These are phyloP conservation scores for Choiromyces venosus DNA, from an alignment of 495 filamentous ascomycete species.

Conservation along the genomic window DNA sequence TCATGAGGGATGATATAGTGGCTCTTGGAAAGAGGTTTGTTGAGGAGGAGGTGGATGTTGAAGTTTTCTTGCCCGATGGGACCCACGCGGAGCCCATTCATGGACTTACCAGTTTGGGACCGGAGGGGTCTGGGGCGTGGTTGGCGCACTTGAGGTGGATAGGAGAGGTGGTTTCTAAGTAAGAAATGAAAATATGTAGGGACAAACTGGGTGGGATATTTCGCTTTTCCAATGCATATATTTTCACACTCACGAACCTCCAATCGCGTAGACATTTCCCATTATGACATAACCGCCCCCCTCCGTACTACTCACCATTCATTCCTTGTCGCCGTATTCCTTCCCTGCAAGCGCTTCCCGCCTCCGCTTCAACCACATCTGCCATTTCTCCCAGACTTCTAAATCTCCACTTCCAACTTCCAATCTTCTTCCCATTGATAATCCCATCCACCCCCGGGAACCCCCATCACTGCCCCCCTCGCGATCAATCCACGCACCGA, in stretches of 20 bases:
- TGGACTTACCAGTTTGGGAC: not conserved
- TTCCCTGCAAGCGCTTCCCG: not conserved
- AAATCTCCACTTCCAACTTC: slow-evolving; percentile 56
- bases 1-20: not conserved
- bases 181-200: not conserved
- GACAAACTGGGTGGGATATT: not conserved
- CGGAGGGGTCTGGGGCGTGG: not conserved
- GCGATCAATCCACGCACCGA: slow-evolving; percentile 66
- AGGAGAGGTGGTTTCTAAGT: not conserved
- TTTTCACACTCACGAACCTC: not conserved
- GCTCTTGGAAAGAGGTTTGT: not conserved
- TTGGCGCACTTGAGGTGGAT: not conserved
- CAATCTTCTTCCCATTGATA: slow-evolving; percentile 47
- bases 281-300: not conserved
- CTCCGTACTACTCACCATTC: not conserved
- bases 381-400: slow-evolving; percentile 66
- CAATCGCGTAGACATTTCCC: not conserved
- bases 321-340: not conserved
- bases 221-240: not conserved
- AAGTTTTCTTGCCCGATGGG: not conserved
- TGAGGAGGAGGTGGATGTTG: not conserved
- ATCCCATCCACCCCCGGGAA: slow-evolving; percentile 48
- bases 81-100: not conserved
- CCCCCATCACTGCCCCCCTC: slow-evolving; percentile 47
- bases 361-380: slow-evolving; percentile 55